Conservation (phyloP, 768 basidiomycete genomes). For the Amanita rubescens region DNA sequence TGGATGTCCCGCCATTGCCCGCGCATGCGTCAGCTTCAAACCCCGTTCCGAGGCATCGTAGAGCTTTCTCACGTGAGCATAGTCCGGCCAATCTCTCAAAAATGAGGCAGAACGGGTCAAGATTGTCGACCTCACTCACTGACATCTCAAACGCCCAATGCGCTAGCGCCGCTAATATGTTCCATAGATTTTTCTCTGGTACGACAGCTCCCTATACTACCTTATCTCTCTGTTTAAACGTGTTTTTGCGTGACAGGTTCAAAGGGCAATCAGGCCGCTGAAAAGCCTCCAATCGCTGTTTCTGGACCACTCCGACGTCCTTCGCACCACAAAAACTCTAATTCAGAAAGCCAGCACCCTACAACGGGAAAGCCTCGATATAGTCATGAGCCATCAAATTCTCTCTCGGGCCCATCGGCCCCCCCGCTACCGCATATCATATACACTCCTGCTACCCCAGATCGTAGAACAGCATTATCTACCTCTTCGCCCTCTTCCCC, state of each 20-base stretch:
- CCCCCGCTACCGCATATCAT: constrained; percentile 20
- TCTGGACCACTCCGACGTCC: constrained; percentile 25
- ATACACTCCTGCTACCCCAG: constrained; percentile 27
- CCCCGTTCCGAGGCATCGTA: constrained; percentile 23
- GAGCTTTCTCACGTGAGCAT: constrained; percentile 20
- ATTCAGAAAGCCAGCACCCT: constrained; percentile 10
- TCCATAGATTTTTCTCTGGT: constrained; percentile 27
- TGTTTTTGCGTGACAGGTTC: background rate
- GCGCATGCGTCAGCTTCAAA: constrained; percentile 8
- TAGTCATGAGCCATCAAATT: background rate
- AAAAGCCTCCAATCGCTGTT: constrained; percentile 14
- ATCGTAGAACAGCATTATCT: background rate
- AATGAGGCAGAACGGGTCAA: constrained; percentile 21
- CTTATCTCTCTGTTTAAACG: background rate
- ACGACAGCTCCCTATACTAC: background rate
- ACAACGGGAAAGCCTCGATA: background rate
- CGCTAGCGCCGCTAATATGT: constrained; percentile 19
- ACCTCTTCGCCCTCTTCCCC: constrained; percentile 5
- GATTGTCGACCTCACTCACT: constrained; percentile 6
- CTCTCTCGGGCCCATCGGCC: constrained; percentile 1
- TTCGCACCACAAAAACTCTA: constrained; percentile 19
- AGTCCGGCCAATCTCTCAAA: constrained; percentile 25
- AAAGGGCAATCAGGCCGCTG: background rate
- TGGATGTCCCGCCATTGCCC: constrained; percentile 15
- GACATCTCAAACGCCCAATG: constrained; percentile 3